Conservation (phyloP, 2,329 filamentous ascomycete species). For the Albifimbria verrucaria region DNA sequence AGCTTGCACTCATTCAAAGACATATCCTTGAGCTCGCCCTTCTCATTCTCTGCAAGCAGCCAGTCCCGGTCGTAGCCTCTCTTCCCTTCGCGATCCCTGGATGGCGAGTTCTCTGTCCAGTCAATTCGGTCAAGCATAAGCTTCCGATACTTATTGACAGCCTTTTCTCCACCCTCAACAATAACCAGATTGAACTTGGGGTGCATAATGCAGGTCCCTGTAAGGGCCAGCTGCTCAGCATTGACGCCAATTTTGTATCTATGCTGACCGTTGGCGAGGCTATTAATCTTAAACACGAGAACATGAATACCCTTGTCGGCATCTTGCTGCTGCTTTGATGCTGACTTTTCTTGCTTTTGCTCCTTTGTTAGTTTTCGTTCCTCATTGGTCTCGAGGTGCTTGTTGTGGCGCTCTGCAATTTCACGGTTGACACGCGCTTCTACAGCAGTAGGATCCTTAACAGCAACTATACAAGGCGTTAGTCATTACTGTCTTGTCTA, state of each 20-base stretch:
- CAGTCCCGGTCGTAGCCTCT: conserved; percentile 65
- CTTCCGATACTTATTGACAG: conserved; percentile 82
- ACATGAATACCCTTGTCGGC: conserved; percentile 81
- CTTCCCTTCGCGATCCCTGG: conserved; percentile 59
- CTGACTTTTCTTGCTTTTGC: conserved; percentile 79
- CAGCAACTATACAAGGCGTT: conserved; percentile 41
- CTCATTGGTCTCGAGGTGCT: conserved; percentile 77
- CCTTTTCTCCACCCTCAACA: conserved; percentile 85
- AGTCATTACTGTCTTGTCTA: neutral
- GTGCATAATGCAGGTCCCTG: conserved; percentile 88
- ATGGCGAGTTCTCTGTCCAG: conserved; percentile 85
- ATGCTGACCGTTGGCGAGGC: conserved; percentile 87
- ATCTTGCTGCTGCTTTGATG: conserved; percentile 80
- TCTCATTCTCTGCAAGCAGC: conserved; percentile 76
- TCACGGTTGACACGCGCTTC: conserved; percentile 91
- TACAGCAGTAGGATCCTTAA: conserved; percentile 95
- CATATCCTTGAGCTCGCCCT: conserved; percentile 76
- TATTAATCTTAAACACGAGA: conserved; percentile 85
- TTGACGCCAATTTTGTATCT: conserved; percentile 92
- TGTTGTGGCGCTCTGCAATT: conserved; percentile 79
- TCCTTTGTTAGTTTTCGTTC: conserved; percentile 87
- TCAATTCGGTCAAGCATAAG: conserved; percentile 91
- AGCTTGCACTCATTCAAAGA: conserved; percentile 77
- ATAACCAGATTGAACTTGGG: conserved; percentile 86
- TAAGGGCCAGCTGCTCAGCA: conserved; percentile 82